phyloP scores from a whole-genome alignment of 179 eudicot species.

The Carnegiea gigantea region DNA sequence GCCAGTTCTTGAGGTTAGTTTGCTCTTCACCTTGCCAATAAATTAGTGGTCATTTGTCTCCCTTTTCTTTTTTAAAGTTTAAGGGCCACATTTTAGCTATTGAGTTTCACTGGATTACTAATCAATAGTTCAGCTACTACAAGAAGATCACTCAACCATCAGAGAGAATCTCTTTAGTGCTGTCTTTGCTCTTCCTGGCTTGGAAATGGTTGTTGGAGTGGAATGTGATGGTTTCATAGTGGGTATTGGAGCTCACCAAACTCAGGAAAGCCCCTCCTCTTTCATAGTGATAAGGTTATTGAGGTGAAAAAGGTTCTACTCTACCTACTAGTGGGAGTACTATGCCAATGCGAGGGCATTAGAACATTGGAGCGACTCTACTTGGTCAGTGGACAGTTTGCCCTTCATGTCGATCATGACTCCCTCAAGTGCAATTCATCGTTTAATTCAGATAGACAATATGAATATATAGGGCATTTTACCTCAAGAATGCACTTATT shows the following conservation, averaged over 20 bases:
- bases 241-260: neutral
- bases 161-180: neutral
- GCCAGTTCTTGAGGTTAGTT: slow-evolving; percentile 88
- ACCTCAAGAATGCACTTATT: too few relatives aligned
- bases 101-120: neutral
- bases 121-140: neutral
- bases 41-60: neutral
- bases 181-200: neutral
- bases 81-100: neutral
- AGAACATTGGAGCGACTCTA: too few relatives aligned
- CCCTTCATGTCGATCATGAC: too few relatives aligned
- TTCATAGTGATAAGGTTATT: too few relatives aligned
- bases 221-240: neutral
- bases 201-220: neutral
- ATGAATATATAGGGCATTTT: too few relatives aligned
- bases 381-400: too few relatives aligned
- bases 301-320: too few relatives aligned
- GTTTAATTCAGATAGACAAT: too few relatives aligned
- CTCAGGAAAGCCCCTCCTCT: neutral
- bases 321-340: too few relatives aligned
- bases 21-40: slow-evolving; percentile 2
- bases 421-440: too few relatives aligned
- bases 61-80: neutral
- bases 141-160: neutral
- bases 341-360: too few relatives aligned